phyloP scores from a whole-genome alignment of 768 basidiomycete genomes.

The Neoboletus brunneissimus region DNA sequence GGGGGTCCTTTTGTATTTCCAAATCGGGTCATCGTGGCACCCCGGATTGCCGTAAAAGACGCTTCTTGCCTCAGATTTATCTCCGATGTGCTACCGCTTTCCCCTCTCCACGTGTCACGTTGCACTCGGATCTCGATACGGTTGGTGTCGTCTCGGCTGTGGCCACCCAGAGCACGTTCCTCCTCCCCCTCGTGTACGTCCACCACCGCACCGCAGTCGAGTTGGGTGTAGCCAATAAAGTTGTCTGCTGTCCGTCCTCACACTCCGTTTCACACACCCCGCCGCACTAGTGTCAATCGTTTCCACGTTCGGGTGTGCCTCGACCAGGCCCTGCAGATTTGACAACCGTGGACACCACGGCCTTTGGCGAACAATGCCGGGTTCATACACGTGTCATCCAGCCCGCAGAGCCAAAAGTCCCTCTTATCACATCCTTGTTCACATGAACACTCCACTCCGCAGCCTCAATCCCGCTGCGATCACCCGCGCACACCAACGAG shows the following conservation, averaged over 20 bases:
- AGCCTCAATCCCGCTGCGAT: slow-evolving; percentile 1
- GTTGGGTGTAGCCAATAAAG: neutral
- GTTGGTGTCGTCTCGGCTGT: neutral
- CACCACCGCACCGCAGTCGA: slow-evolving; percentile 21
- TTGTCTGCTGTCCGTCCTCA: neutral
- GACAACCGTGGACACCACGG: slow-evolving; percentile 27
- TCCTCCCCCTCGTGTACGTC: slow-evolving; percentile 14
- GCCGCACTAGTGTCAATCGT: slow-evolving; percentile 3
- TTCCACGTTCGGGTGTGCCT: slow-evolving; percentile 12
- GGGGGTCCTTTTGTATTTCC: slow-evolving; percentile 16
- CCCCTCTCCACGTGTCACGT: slow-evolving; percentile 24
- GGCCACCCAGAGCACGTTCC: slow-evolving; percentile 1
- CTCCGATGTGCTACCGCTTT: slow-evolving; percentile 19
- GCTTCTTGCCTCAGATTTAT: slow-evolving; percentile 25
- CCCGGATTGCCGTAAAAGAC: slow-evolving; percentile 28
- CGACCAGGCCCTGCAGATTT: neutral
- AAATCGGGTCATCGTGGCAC: slow-evolving; percentile 25
- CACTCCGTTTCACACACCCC: neutral
- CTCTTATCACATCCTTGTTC: slow-evolving; percentile 20
- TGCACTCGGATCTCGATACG: slow-evolving; percentile 21
- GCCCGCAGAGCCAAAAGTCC: slow-evolving; percentile 2
- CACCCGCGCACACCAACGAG: slow-evolving; percentile 9
- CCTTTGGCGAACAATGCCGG: neutral
- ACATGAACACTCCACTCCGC: slow-evolving; percentile 17
- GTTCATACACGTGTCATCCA: slow-evolving; percentile 22